phyloP scores from a whole-genome alignment of 352 stramenopile genomes.

The Phytophthora macrochlamydospora region DNA sequence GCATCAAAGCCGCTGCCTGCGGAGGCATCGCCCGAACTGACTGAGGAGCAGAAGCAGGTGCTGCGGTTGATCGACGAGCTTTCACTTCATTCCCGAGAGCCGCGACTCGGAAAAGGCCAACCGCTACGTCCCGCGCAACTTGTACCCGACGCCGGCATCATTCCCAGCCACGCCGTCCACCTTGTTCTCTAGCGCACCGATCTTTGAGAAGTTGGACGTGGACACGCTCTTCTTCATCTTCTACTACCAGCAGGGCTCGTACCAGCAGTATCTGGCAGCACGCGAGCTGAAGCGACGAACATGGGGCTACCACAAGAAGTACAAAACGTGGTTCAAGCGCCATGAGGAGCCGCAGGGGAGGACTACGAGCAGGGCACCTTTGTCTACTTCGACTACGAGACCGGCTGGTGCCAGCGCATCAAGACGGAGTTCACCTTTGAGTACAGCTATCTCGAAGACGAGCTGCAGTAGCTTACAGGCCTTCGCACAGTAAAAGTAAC shows the following conservation, averaged over 20 bases:
- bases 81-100: constrained; percentile 91
- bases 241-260: constrained; percentile 99
- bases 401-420: constrained; percentile 98
- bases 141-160: constrained; percentile 91
- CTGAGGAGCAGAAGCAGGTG: constrained; percentile 82
- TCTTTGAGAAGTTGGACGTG: constrained; percentile 98
- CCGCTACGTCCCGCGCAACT: constrained; percentile 95
- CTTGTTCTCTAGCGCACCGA: constrained; percentile 93
- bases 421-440: constrained; percentile 99
- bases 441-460: constrained; percentile 97
- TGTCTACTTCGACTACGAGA: constrained; percentile 99
- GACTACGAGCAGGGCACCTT: constrained; percentile 99
- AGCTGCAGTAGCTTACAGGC: constrained; percentile 55
- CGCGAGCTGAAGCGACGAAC: constrained; percentile 98
- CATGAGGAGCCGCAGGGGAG: constrained; percentile 97
- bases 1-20: constrained; percentile 24
- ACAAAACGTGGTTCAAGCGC: constrained; percentile 99
- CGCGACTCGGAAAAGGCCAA: constrained; percentile 91
- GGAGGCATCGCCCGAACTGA: constrained; percentile 60
- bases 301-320: constrained; percentile 99
- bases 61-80: constrained; percentile 87
- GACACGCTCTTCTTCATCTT: constrained; percentile 99
- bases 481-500: constrained; percentile 37
- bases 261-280: constrained; percentile 98
- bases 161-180: constrained; percentile 91